phyloP scores from a whole-genome alignment of 768 basidiomycete species.

The Phlebiopsis gigantea region DNA sequence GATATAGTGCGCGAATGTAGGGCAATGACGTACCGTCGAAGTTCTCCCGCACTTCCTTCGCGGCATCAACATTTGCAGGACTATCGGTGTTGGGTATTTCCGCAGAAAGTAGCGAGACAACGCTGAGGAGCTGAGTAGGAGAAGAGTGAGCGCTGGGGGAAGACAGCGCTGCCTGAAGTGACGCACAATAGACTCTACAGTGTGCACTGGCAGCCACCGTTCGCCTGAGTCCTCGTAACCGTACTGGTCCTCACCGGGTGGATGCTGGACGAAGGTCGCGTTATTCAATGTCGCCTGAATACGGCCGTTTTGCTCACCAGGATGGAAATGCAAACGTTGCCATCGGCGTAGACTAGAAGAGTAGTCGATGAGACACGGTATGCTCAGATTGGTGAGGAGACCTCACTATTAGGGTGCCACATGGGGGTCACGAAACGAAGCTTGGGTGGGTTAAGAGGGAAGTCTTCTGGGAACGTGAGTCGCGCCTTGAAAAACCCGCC shows the following conservation, averaged over 20 bases:
- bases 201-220: conserved; percentile 96
- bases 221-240: conserved; percentile 97
- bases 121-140: conserved; percentile 77
- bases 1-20: background rate
- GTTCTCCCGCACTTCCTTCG: conserved; percentile 76
- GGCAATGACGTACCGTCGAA: conserved; percentile 41
- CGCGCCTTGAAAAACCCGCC: conserved; percentile 94
- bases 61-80: conserved; percentile 92
- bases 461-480: conserved; percentile 85
- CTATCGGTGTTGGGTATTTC: conserved; percentile 95
- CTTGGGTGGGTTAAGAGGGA: conserved; percentile 88
- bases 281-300: background rate
- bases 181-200: conserved; percentile 90
- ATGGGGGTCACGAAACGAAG: conserved; percentile 94
- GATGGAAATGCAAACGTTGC: conserved; percentile 94
- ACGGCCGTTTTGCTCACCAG: conserved; percentile 28
- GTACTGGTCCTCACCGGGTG: conserved; percentile 94
- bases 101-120: conserved; percentile 92
- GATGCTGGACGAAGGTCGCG: conserved; percentile 50
- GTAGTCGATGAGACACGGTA: background rate
- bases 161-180: background rate
- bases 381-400: background rate
- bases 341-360: conserved; percentile 80
- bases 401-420: conserved; percentile 96
- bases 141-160: conserved; percentile 3